Percentiles rank a stretch among this genome's conserved stretches.
Evolutionary conservation across 495 filamentous ascomycete species (phyloP).

Genomic region (Podospora fimiseda): DNA sequence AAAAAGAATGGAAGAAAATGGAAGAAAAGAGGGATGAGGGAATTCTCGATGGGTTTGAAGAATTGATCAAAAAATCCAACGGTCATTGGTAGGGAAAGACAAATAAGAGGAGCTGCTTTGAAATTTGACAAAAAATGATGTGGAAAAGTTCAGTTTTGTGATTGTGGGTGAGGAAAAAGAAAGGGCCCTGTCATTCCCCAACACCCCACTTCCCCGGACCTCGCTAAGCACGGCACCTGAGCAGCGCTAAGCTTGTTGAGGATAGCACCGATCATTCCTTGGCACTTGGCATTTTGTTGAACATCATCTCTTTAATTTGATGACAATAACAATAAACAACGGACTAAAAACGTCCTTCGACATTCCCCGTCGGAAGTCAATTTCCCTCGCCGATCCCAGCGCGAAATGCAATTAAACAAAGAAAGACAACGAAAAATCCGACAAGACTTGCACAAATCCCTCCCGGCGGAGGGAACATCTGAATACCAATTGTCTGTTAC

Average conservation of each 20-base stretch:
- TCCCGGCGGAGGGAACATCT: constrained; percentile 11
- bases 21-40: no score
- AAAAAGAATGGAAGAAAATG: no score
- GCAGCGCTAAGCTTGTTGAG: not conserved
- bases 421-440: constrained; percentile 22
- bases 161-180: no score
- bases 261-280: not conserved
- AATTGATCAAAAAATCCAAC: no score
- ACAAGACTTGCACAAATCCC: constrained; percentile 9
- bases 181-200: not conserved
- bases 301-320: not conserved
- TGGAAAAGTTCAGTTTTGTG: no score
- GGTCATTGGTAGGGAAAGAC: no score
- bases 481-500: constrained; percentile 20
- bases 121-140: no score
- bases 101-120: no score
- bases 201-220: not conserved
- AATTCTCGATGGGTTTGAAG: no score
- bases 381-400: not conserved
- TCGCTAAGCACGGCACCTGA: not conserved
- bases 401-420: constrained; percentile 18
- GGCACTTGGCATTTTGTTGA: not conserved
- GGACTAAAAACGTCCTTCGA: not conserved
- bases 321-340: not conserved
- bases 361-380: not conserved